These are phyloP conservation scores for Ascomycota sp. DNA, from an alignment of 2,329 filamentous ascomycete species.

Conservation along the genomic window DNA sequence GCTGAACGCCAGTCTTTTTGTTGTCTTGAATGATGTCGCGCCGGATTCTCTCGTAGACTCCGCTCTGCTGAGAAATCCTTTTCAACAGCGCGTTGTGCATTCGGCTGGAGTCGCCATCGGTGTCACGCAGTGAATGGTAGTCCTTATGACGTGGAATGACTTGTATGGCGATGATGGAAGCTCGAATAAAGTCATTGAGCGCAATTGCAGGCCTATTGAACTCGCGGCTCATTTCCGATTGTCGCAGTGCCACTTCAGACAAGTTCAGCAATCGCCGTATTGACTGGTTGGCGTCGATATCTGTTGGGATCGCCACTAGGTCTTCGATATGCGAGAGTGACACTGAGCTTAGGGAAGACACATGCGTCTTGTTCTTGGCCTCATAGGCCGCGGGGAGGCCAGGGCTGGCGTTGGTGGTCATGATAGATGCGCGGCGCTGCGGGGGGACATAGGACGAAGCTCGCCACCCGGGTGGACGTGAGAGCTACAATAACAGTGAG, in stretches of 20 bases:
- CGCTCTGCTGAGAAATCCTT: constrained; percentile 25
- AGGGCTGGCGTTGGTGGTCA: constrained; percentile 12
- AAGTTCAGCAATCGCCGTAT: constrained; percentile 31
- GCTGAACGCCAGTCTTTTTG: constrained; percentile 35
- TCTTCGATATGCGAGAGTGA: constrained; percentile 33
- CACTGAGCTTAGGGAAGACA: constrained; percentile 8
- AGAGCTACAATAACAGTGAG: too few relatives aligned
- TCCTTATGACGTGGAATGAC: constrained; percentile 59
- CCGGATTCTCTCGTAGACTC: constrained; percentile 36
- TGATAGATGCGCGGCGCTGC: constrained; percentile 4
- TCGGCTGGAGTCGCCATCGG: constrained; percentile 25
- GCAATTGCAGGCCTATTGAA: constrained; percentile 53
- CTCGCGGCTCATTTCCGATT: constrained; percentile 40
- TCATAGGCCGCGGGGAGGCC: constrained; percentile 10
- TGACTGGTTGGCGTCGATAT: constrained; percentile 27
- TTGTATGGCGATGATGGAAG: constrained; percentile 59
- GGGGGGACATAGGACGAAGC: too few relatives aligned
- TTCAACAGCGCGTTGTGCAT: constrained; percentile 28
- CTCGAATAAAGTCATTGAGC: constrained; percentile 66
- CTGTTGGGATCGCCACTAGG: constrained; percentile 22
- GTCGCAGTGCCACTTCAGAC: constrained; percentile 31
- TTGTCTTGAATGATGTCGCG: constrained; percentile 43
- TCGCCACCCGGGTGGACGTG: too few relatives aligned
- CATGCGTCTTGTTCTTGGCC: constrained; percentile 9
- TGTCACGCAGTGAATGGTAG: constrained; percentile 41